phyloP scores from a whole-genome alignment of 441 rosid genomes.

The Pelargonium fulgidum region DNA sequence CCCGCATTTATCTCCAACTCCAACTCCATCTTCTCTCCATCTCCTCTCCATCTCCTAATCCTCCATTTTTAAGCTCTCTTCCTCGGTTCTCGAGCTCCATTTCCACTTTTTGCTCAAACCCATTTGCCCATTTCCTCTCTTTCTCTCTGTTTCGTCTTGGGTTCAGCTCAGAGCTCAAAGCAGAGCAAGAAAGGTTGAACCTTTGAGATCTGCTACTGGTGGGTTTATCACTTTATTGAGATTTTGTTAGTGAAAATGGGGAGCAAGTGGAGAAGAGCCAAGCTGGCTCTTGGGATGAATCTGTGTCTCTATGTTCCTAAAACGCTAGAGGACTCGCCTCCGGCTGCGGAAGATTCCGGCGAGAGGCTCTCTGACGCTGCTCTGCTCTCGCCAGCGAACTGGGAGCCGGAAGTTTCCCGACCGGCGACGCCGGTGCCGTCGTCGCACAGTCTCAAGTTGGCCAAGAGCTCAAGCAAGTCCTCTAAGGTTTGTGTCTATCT shows the following conservation, averaged over 20 bases:
- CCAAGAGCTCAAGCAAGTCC: conserved; percentile 69
- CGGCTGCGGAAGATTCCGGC: conserved; percentile 28
- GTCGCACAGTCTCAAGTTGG: conserved; percentile 56
- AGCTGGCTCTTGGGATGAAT: conserved; percentile 72
- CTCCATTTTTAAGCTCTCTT: too few species aligned
- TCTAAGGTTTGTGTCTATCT: conserved; percentile 58
- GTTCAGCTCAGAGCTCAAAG: background rate
- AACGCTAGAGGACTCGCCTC: conserved; percentile 63
- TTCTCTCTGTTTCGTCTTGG: conserved; percentile 14
- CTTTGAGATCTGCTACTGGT: background rate
- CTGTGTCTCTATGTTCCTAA: conserved; percentile 79
- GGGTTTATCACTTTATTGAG: background rate
- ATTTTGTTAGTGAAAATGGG: conserved; percentile 35
- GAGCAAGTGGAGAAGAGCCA: conserved; percentile 86
- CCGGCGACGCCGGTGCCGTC: conserved; percentile 78
- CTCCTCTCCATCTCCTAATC: too few species aligned
- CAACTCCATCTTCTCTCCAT: conserved; percentile 8
- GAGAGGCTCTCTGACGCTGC: conserved; percentile 78
- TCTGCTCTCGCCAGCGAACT: conserved; percentile 70
- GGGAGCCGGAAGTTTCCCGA: conserved; percentile 35
- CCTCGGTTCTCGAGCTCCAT: conserved; percentile 40
- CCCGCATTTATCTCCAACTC: too few species aligned
- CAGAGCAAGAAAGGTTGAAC: background rate
- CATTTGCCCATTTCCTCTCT: conserved; percentile 23
- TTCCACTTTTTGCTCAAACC: conserved; percentile 35